Percentiles rank a stretch among this genome's conserved stretches.
phyloP scores from a whole-genome alignment of 2,329 filamentous ascomycete genomes.

The Hypomyces perniciosus region DNA sequence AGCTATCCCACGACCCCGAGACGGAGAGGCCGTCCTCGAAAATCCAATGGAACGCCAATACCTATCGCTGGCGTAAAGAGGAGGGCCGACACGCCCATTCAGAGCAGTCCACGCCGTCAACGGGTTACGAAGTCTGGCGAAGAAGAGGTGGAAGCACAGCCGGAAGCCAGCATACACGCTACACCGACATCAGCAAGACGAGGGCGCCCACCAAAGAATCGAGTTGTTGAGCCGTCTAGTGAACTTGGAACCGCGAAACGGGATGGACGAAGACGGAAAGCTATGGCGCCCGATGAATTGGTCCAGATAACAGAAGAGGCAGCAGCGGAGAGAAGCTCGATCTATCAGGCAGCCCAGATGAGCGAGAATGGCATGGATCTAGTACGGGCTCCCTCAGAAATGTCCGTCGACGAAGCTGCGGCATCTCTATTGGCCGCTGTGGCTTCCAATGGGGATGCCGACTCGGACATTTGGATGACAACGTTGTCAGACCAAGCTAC shows the following conservation, averaged over 20 bases:
- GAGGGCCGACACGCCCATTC: slow-evolving; percentile 40
- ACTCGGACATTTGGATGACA: slow-evolving; percentile 43
- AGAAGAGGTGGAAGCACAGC: slow-evolving; percentile 20
- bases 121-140: slow-evolving; percentile 26
- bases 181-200: slow-evolving; percentile 28
- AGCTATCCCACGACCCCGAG: slow-evolving; percentile 33
- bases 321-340: slow-evolving; percentile 13
- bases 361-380: slow-evolving; percentile 26
- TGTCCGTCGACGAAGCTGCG: background rate
- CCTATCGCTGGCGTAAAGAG: slow-evolving; percentile 38
- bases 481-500: slow-evolving; percentile 34
- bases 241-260: slow-evolving; percentile 16
- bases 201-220: slow-evolving; percentile 26
- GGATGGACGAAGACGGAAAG: slow-evolving; percentile 18
- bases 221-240: slow-evolving; percentile 21
- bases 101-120: slow-evolving; percentile 28
- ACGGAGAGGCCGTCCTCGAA: slow-evolving; percentile 41
- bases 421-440: background rate
- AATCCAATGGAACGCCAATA: slow-evolving; percentile 47
- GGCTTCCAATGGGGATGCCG: slow-evolving; percentile 17
- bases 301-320: slow-evolving; percentile 21
- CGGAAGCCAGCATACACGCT: slow-evolving; percentile 19
- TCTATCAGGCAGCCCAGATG: slow-evolving; percentile 13
- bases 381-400: slow-evolving; percentile 20
- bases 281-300: slow-evolving; percentile 22